Evolutionary conservation across 1,284 basidiomycete genomes (phyloP).

Genomic region (Laetiporus sulphureus): DNA sequence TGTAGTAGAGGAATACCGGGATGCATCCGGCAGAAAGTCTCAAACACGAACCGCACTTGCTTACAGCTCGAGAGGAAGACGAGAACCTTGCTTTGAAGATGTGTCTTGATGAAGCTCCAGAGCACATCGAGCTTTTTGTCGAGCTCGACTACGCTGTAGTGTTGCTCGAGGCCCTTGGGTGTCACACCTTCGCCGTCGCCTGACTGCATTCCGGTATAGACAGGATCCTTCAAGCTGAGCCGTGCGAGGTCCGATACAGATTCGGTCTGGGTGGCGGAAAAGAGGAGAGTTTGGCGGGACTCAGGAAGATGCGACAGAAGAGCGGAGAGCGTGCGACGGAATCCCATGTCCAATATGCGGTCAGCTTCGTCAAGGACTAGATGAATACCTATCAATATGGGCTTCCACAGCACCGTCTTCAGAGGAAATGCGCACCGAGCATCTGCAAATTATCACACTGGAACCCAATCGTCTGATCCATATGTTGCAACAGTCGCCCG

Average conservation of each 20-base stretch:
- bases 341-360: constrained; percentile 95
- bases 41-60: constrained; percentile 96
- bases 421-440: constrained; percentile 72
- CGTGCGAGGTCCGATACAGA: constrained; percentile 88
- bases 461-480: constrained; percentile 97
- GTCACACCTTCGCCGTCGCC: constrained; percentile 37
- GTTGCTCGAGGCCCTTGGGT: constrained; percentile 79
- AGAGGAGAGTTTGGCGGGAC: constrained; percentile 89
- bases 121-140: constrained; percentile 89
- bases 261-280: constrained; percentile 95
- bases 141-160: constrained; percentile 82
- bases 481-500: constrained; percentile 91
- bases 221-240: constrained; percentile 82
- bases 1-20: constrained; percentile 90
- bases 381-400: too few species aligned
- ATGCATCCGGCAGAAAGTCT: constrained; percentile 92
- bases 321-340: constrained; percentile 84
- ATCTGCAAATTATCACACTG: constrained; percentile 87
- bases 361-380: constrained; percentile 95
- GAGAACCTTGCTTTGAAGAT: constrained; percentile 87
- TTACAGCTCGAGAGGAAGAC: constrained; percentile 96
- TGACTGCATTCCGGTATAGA: constrained; percentile 65
- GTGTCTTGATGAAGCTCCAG: constrained; percentile 94
- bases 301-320: constrained; percentile 84
- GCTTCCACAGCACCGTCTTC: too few species aligned